Conservation (phyloP, 768 basidiomycete genomes). For the Mycena filopes region DNA sequence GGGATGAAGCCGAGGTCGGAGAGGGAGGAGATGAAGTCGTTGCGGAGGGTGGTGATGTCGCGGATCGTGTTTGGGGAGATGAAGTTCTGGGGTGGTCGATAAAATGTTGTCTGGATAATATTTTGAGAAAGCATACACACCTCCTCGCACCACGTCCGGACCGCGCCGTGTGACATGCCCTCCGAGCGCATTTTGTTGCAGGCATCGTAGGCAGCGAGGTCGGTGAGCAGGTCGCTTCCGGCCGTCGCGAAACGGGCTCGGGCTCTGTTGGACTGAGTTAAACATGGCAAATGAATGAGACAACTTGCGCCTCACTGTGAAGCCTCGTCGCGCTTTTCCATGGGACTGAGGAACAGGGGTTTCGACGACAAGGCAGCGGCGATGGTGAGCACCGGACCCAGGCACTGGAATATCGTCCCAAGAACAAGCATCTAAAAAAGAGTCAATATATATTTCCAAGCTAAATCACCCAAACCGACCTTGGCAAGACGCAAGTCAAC, state of each 20-base stretch:
- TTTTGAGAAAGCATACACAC: conserved; percentile 44
- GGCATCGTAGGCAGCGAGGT: conserved; percentile 78
- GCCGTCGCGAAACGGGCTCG: conserved; percentile 73
- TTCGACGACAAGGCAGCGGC: conserved; percentile 89
- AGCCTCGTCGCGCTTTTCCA: conserved; percentile 87
- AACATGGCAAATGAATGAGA: not conserved
- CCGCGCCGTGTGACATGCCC: conserved; percentile 56
- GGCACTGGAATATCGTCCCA: conserved; percentile 83
- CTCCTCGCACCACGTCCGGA: conserved; percentile 78
- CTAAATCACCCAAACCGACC: conserved; percentile 47
- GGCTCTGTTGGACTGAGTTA: conserved; percentile 59
- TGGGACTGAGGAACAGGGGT: conserved; percentile 83
- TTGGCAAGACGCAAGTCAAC: conserved; percentile 90
- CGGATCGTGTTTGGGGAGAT: conserved; percentile 79
- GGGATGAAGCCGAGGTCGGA: conserved; percentile 77
- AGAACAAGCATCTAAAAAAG: conserved; percentile 84
- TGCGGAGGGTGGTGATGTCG: conserved; percentile 81
- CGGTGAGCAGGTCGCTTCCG: conserved; percentile 88
- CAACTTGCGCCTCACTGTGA: conserved; percentile 57
- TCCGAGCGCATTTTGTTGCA: conserved; percentile 61
- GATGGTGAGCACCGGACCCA: conserved; percentile 84
- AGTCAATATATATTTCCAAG: not conserved
- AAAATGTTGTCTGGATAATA: not conserved
- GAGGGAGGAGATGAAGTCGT: conserved; percentile 80
- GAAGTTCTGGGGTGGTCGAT: conserved; percentile 68